Conservation (phyloP, 208 protist genomes). For the Leishmania lainsoni region DNA sequence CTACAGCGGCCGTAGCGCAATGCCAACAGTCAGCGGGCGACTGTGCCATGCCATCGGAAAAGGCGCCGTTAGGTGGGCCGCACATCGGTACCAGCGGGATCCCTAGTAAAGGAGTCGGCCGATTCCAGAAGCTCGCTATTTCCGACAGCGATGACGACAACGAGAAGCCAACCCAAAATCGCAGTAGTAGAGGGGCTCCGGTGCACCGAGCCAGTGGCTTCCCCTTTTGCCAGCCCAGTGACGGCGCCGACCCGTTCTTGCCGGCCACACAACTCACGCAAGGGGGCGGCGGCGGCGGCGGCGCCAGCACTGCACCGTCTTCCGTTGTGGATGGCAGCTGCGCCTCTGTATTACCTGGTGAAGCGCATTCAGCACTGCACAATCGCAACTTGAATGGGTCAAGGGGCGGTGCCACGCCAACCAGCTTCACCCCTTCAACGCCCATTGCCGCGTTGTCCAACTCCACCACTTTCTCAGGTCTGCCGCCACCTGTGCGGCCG, state of each 20-base stretch:
- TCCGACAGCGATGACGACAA: conserved; percentile 40
- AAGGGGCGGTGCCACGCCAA: background rate
- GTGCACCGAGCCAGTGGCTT: background rate
- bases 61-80: background rate
- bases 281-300: background rate
- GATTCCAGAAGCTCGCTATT: conserved; percentile 22
- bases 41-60: background rate
- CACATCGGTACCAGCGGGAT: background rate
- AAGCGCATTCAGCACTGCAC: background rate
- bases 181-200: background rate
- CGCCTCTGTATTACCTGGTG: background rate
- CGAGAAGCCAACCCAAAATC: background rate
- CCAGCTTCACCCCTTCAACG: background rate
- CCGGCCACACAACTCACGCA: background rate
- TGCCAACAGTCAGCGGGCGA: background rate
- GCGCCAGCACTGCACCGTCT: background rate
- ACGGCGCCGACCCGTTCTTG: background rate
- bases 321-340: background rate
- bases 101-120: background rate
- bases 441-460: too few species aligned
- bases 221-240: background rate
- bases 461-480: background rate
- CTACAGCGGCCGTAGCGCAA: background rate
- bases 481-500: conserved; percentile 19
- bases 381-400: background rate